A percentile compares a stretch with the other conserved stretches of the same genome.
phyloP scores from a whole-genome alignment of 148 eudicot species.

The Pharnaceum exiguum region DNA sequence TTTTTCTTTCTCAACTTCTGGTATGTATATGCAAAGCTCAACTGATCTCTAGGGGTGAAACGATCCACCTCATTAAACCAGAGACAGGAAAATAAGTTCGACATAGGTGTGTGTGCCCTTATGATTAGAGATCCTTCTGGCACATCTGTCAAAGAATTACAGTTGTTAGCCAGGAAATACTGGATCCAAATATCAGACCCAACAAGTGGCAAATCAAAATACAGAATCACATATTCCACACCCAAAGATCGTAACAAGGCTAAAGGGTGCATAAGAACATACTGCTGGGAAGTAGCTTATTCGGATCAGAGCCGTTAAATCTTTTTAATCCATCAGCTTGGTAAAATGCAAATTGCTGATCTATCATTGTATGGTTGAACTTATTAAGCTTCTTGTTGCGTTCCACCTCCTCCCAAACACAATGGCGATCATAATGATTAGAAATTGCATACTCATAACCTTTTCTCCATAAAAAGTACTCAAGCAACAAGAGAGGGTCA shows the following conservation, averaged over 20 bases:
- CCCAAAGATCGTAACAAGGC: conserved; percentile 2
- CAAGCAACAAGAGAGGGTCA: conserved; percentile 85
- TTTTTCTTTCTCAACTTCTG: conserved; percentile 84
- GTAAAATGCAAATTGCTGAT: conserved; percentile 87
- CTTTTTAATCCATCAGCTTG: conserved; percentile 89
- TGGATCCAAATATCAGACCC: background rate
- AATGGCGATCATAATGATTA: conserved; percentile 98
- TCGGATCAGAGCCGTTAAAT: conserved; percentile 77
- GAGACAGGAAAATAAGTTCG: conserved; percentile 94
- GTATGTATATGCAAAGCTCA: conserved; percentile 96
- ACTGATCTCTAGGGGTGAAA: conserved; percentile 96
- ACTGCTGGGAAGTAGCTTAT: conserved; percentile 92
- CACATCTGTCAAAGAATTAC: conserved; percentile 60
- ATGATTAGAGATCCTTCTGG: conserved; percentile 97
- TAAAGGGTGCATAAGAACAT: conserved; percentile 26
- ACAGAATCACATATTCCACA: background rate
- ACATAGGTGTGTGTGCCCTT: conserved; percentile 99
- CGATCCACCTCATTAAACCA: conserved; percentile 98
- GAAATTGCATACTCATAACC: conserved; percentile 91
- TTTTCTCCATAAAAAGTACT: conserved; percentile 86
- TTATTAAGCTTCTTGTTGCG: conserved; percentile 97
- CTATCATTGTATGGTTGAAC: conserved; percentile 82
- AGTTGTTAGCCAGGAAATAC: conserved; percentile 2
- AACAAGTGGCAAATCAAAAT: background rate
- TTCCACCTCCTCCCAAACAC: conserved; percentile 97